Percentiles rank a stretch among this genome's conserved stretches.
These are phyloP conservation scores for Oemleria cerasiformis DNA, from an alignment of 306 rosid species.

Conservation along the genomic window DNA sequence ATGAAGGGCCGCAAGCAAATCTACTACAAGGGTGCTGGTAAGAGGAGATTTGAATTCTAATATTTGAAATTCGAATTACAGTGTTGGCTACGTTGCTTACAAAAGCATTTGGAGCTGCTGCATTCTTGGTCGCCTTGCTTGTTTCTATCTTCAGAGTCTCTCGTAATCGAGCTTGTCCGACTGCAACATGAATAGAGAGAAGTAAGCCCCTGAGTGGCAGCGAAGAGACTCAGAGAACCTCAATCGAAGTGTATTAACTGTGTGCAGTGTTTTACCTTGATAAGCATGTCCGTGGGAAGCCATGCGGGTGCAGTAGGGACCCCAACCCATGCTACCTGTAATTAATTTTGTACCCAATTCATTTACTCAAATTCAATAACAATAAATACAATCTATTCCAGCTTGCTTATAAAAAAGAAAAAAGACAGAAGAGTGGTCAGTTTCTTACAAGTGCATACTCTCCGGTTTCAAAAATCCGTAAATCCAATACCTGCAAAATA, in stretches of 20 bases:
- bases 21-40: conserved; percentile 10
- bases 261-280: conserved; percentile 48
- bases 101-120: not conserved
- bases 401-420: not conserved
- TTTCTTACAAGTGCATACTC: conserved; percentile 85
- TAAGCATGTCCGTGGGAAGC: conserved; percentile 95
- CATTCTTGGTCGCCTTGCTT: not conserved
- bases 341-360: not conserved
- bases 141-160: conserved; percentile 45
- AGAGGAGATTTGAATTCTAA: conserved; percentile 36
- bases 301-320: conserved; percentile 97
- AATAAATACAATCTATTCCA: too few species aligned
- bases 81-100: not conserved
- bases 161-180: conserved; percentile 91
- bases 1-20: conserved; percentile 51
- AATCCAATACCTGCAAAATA: conserved; percentile 62
- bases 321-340: conserved; percentile 90
- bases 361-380: not conserved
- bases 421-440: not conserved
- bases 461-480: conserved; percentile 85
- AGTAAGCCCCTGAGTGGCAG: too few species aligned
- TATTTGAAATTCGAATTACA: not conserved
- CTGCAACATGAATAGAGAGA: conserved; percentile 38
- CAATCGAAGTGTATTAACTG: too few species aligned
- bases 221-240: too few species aligned